Evolutionary conservation across 202 grass and related monocot genomes (phyloP).

Genomic region (Hordeum pubiflorum): DNA sequence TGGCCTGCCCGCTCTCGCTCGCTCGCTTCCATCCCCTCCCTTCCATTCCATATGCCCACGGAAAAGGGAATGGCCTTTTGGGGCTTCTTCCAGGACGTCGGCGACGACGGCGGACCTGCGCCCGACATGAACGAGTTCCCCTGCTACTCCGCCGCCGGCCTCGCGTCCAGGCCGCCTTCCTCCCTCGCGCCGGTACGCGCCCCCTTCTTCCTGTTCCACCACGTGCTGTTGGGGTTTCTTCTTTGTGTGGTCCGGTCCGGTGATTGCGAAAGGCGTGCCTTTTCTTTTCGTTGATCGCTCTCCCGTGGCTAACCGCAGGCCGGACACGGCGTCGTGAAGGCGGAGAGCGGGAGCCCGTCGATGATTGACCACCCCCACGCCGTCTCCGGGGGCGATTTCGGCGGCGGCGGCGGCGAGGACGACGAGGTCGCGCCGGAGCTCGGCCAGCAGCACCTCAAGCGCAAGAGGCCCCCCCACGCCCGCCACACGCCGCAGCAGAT

Average conservation of each 20-base stretch:
- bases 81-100: conserved; percentile 39
- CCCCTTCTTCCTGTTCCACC: background rate
- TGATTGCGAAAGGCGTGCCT: background rate
- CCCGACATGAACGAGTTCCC: conserved; percentile 16
- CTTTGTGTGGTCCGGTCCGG: background rate
- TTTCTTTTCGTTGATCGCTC: background rate
- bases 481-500: conserved; percentile 91
- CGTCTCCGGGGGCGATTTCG: conserved; percentile 12
- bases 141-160: background rate
- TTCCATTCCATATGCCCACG: background rate
- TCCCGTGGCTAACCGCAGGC: conserved; percentile 27
- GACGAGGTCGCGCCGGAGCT: conserved; percentile 25
- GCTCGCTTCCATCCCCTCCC: background rate
- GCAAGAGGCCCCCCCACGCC: conserved; percentile 48
- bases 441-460: conserved; percentile 42
- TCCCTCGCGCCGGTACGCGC: conserved; percentile 40
- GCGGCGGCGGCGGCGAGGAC: background rate
- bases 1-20: background rate
- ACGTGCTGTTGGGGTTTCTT: background rate
- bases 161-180: conserved; percentile 49
- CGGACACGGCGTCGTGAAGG: background rate
- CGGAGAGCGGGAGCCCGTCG: conserved; percentile 56
- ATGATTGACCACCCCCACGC: conserved; percentile 40
- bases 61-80: conserved; percentile 39
- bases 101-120: background rate